These are phyloP conservation scores for Stemphylium beticola DNA, from an alignment of 2,329 filamentous ascomycete genomes.

Conservation along the genomic window DNA sequence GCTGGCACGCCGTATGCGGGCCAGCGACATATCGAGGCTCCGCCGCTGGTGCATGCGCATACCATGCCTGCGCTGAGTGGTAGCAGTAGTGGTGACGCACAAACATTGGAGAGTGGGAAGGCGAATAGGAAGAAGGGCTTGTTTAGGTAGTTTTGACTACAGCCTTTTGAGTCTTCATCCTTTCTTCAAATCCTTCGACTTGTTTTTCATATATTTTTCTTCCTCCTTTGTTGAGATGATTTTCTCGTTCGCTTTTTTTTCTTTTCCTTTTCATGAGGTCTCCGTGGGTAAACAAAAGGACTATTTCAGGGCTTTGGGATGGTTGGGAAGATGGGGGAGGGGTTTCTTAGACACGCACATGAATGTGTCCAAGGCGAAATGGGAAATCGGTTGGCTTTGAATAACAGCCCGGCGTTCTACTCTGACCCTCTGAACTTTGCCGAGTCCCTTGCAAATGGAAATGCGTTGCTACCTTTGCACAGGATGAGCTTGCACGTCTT, in stretches of 20 bases:
- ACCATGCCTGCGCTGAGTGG: conserved; percentile 37
- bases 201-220: not conserved
- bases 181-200: not conserved
- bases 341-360: too few species aligned
- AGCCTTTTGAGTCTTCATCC: not conserved
- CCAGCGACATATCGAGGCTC: conserved; percentile 25
- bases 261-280: not conserved
- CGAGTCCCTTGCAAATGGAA: too few species aligned
- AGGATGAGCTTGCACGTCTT: not conserved
- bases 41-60: conserved; percentile 33
- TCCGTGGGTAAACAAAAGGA: too few species aligned
- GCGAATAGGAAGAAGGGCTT: conserved; percentile 28
- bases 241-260: not conserved
- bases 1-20: conserved; percentile 3
- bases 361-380: too few species aligned
- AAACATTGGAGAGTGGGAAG: conserved; percentile 19
- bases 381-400: too few species aligned
- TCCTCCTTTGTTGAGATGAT: not conserved
- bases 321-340: too few species aligned
- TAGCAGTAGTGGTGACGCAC: not conserved
- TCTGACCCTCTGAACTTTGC: too few species aligned
- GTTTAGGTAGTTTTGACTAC: conserved; percentile 17
- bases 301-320: too few species aligned
- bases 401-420: too few species aligned
- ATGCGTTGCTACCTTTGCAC: too few species aligned